Evolutionary conservation across 2,329 filamentous ascomycete genomes (phyloP).

Genomic region (Ilyonectria robusta): DNA sequence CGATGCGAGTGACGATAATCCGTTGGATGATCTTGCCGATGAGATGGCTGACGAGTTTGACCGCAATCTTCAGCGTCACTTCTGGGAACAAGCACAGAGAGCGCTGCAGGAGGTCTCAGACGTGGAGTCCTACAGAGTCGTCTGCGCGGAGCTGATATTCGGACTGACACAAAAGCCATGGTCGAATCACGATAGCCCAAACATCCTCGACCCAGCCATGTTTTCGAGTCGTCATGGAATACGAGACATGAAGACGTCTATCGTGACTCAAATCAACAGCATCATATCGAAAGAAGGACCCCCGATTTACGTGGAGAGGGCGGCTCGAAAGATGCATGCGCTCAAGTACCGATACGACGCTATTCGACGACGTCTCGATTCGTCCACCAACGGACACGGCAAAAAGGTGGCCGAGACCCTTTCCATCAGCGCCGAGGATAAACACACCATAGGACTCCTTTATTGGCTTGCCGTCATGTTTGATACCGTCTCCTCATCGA

Average conservation of each 20-base stretch:
- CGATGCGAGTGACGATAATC: conserved; percentile 19
- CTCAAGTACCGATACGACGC: conserved; percentile 45
- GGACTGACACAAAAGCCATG: conserved; percentile 54
- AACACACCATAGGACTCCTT: conserved; percentile 65
- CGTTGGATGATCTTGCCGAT: conserved; percentile 37
- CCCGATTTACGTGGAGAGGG: conserved; percentile 42
- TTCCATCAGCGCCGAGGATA: conserved; percentile 43
- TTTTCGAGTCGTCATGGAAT: conserved; percentile 20
- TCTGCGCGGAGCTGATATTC: conserved; percentile 56
- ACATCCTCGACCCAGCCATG: conserved; percentile 7
- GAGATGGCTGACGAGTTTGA: conserved; percentile 54
- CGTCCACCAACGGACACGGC: conserved; percentile 1
- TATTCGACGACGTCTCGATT: conserved; percentile 30
- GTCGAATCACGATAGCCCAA: conserved; percentile 30
- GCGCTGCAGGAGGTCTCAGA: conserved; percentile 52
- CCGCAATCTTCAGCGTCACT: conserved; percentile 50
- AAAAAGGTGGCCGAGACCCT: conserved; percentile 8
- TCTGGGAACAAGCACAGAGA: conserved; percentile 55
- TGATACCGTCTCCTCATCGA: conserved; percentile 69
- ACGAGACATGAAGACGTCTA: conserved; percentile 14
- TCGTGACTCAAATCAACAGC: conserved; percentile 31
- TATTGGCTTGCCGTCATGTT: conserved; percentile 74
- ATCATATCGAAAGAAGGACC: conserved; percentile 43
- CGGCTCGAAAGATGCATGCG: conserved; percentile 45
- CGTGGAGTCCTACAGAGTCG: conserved; percentile 55